phyloP scores from a whole-genome alignment of 495 filamentous ascomycete species.

The Trypethelium eluteriae region DNA sequence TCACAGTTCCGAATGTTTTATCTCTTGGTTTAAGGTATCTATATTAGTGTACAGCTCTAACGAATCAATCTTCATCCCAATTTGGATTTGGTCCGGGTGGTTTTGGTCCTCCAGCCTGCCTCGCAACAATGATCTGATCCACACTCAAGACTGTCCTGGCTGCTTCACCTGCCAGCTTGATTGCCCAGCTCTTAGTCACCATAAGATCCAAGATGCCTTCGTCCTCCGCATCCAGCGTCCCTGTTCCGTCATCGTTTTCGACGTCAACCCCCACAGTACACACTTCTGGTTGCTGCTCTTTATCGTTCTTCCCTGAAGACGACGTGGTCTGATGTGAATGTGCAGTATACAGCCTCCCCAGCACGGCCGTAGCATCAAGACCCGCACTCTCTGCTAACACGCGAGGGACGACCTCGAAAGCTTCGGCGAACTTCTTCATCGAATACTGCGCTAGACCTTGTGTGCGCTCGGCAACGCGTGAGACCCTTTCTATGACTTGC shows the following conservation, averaged over 20 bases:
- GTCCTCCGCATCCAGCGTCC: slow-evolving; percentile 78
- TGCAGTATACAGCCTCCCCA: slow-evolving; percentile 84
- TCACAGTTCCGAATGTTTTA: too few relatives aligned
- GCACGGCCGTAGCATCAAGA: slow-evolving; percentile 88
- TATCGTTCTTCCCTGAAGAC: slow-evolving; percentile 24
- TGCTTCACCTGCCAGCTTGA: slow-evolving; percentile 90
- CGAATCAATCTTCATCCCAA: slow-evolving; percentile 88
- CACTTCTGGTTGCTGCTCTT: slow-evolving; percentile 54
- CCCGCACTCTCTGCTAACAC: slow-evolving; percentile 91
- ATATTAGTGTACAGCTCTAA: too few relatives aligned
- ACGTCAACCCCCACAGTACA: slow-evolving; percentile 92
- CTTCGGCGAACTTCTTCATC: slow-evolving; percentile 94
- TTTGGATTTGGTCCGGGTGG: slow-evolving; percentile 89
- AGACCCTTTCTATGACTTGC: slow-evolving; percentile 87
- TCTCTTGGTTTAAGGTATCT: too few relatives aligned
- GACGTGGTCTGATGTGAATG: slow-evolving; percentile 41
- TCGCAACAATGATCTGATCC: slow-evolving; percentile 97
- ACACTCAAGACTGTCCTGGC: slow-evolving; percentile 91
- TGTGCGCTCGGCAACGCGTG: slow-evolving; percentile 79
- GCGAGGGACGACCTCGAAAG: slow-evolving; percentile 92
- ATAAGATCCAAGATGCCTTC: slow-evolving; percentile 90
- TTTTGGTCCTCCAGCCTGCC: slow-evolving; percentile 96
- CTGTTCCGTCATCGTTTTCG: slow-evolving; percentile 71
- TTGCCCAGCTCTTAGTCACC: slow-evolving; percentile 87
- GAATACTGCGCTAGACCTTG: slow-evolving; percentile 88